Evolutionary conservation across 345 rosid species (phyloP).

Genomic region (Pelargonium nanum): DNA sequence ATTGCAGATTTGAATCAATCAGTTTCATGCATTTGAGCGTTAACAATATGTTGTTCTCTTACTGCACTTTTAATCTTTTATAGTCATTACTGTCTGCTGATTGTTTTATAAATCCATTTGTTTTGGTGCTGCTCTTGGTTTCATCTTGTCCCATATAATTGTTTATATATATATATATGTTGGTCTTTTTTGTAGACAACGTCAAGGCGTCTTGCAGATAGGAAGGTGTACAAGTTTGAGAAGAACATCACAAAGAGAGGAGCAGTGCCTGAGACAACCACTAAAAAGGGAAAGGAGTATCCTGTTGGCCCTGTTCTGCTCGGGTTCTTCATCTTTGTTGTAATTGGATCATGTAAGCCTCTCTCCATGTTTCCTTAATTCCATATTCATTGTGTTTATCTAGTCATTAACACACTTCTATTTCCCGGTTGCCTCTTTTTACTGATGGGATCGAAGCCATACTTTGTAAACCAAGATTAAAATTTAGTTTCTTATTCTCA

Average conservation of each 20-base stretch:
- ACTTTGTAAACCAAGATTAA: no score
- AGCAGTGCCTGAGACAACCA: slow-evolving; percentile 5
- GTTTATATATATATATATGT: background rate
- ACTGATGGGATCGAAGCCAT: no score
- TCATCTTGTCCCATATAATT: background rate
- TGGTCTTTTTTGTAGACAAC: slow-evolving; percentile 16
- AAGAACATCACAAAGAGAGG: slow-evolving; percentile 25
- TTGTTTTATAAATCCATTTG: no score
- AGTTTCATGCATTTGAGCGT: background rate
- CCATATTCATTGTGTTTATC: background rate
- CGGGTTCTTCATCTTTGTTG: slow-evolving; percentile 22
- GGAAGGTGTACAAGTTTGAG: slow-evolving; percentile 24
- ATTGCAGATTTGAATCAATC: background rate
- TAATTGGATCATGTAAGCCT: slow-evolving; percentile 22
- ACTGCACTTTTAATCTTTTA: no score
- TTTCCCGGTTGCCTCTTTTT: no score
- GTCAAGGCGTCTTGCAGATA: slow-evolving; percentile 22
- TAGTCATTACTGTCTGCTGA: no score
- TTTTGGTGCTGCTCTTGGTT: no score
- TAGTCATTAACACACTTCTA: background rate
- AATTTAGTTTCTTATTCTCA: background rate
- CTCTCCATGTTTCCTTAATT: background rate
- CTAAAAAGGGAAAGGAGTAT: slow-evolving; percentile 18
- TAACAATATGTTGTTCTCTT: no score
- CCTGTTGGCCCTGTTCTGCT: slow-evolving; percentile 19